Evolutionary conservation across 306 rosid species (phyloP).

Genomic region (Malus orientalis): DNA sequence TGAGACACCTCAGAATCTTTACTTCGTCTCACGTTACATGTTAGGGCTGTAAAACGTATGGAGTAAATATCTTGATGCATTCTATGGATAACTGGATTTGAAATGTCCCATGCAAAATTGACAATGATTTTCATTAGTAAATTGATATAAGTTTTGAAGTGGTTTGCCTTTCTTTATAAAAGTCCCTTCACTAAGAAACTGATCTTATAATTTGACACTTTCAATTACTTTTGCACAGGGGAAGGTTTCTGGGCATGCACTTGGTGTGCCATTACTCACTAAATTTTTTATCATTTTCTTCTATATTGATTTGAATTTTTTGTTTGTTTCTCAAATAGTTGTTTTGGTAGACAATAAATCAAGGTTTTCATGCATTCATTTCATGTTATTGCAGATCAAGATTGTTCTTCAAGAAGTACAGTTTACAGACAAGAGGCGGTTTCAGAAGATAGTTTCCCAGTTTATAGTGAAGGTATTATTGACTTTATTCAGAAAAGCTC

Average conservation of each 20-base stretch:
- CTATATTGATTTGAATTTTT: not conserved
- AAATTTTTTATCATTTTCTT: not conserved
- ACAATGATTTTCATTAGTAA: no score
- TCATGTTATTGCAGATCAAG: constrained; percentile 48
- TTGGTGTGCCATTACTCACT: not conserved
- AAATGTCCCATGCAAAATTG: no score
- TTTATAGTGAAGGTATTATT: constrained; percentile 77
- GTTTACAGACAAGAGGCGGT: constrained; percentile 87
- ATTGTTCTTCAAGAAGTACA: constrained; percentile 87
- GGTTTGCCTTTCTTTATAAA: not conserved
- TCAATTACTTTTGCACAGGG: not conserved
- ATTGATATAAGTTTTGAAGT: not conserved
- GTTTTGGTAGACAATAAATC: constrained; percentile 14
- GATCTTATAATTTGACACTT: not conserved
- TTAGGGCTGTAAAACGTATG: no score
- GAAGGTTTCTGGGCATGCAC: not conserved
- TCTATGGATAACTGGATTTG: not conserved
- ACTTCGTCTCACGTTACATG: no score
- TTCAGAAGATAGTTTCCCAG: constrained; percentile 86
- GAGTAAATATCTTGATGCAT: no score
- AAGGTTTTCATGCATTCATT: constrained; percentile 4
- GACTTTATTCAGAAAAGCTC: not conserved
- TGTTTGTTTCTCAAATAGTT: not conserved
- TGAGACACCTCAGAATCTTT: no score
- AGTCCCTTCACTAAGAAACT: not conserved